Evolutionary conservation across 1,139 yeast species (phyloP).

Genomic region (Diutina siamensis): DNA sequence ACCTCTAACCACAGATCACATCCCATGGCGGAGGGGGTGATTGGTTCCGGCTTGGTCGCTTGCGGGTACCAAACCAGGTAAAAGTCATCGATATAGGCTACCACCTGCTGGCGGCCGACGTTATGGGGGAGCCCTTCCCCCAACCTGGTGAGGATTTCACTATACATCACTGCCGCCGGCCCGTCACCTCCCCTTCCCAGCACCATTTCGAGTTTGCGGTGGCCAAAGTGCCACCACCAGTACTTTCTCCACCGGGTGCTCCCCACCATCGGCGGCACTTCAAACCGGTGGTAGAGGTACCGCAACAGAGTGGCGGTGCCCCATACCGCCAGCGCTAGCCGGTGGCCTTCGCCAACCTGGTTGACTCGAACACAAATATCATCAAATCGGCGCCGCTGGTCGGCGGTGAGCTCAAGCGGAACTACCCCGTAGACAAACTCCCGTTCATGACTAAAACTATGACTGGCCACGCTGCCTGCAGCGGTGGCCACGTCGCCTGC

Average conservation of each 20-base stretch:
- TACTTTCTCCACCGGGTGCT: background rate
- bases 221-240: background rate
- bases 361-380: background rate
- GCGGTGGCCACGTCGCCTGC: conserved; percentile 8
- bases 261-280: conserved; percentile 1
- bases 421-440: background rate
- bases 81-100: background rate
- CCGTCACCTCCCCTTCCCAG: background rate
- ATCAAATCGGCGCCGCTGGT: background rate
- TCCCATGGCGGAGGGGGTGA: background rate
- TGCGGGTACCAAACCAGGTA: background rate
- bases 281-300: background rate
- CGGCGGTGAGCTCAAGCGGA: background rate
- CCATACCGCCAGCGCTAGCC: background rate
- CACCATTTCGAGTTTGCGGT: background rate
- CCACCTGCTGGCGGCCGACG: background rate
- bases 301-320: background rate
- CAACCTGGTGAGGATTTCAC: background rate
- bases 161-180: background rate
- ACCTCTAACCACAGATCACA: background rate
- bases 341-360: background rate
- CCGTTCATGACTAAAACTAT: background rate
- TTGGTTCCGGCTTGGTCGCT: background rate
- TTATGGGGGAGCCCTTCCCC: background rate
- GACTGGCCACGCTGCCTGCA: background rate